Percentiles rank a stretch among this genome's conserved stretches.
phyloP scores from a whole-genome alignment of 2,329 filamentous ascomycete genomes.

The Cladophialophora chaetospira region DNA sequence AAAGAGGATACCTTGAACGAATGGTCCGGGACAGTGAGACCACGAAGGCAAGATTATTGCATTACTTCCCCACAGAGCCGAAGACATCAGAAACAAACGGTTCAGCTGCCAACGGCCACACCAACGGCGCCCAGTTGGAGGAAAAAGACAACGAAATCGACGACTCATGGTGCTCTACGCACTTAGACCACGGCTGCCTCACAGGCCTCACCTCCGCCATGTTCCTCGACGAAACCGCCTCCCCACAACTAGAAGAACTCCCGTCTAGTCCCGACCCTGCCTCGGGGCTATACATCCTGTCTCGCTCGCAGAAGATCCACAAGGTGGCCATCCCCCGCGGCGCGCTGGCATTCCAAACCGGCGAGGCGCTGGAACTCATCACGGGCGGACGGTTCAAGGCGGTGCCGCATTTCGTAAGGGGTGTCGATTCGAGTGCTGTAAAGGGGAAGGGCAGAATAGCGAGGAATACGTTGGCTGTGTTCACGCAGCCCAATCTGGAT shows the following conservation, averaged over 20 bases:
- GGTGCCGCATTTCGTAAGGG: constrained; percentile 92
- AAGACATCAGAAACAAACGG: constrained; percentile 3
- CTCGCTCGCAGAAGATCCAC: constrained; percentile 76
- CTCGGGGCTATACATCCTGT: constrained; percentile 92
- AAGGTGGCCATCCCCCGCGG: constrained; percentile 90
- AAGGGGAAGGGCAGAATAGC: constrained; percentile 54
- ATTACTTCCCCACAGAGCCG: constrained; percentile 73
- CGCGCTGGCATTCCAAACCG: constrained; percentile 94
- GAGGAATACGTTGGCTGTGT: constrained; percentile 89
- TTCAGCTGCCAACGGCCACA: background rate
- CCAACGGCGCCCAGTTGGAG: background rate
- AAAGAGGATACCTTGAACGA: constrained; percentile 75
- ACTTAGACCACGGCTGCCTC: constrained; percentile 84
- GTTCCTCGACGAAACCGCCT: constrained; percentile 77
- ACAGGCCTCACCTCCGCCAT: constrained; percentile 93
- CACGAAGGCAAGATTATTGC: constrained; percentile 86
- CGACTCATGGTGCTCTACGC: constrained; percentile 87
- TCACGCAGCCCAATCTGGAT: constrained; percentile 92
- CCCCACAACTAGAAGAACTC: constrained; percentile 45
- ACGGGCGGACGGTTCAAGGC: constrained; percentile 89
- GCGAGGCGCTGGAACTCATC: constrained; percentile 86
- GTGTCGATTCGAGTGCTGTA: constrained; percentile 59
- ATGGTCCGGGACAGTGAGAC: constrained; percentile 83
- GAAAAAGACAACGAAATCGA: constrained; percentile 45
- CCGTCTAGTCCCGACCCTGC: constrained; percentile 74